Evolutionary conservation across 2,329 filamentous ascomycete genomes (phyloP).

Genomic region (Corynespora cassiicola): DNA sequence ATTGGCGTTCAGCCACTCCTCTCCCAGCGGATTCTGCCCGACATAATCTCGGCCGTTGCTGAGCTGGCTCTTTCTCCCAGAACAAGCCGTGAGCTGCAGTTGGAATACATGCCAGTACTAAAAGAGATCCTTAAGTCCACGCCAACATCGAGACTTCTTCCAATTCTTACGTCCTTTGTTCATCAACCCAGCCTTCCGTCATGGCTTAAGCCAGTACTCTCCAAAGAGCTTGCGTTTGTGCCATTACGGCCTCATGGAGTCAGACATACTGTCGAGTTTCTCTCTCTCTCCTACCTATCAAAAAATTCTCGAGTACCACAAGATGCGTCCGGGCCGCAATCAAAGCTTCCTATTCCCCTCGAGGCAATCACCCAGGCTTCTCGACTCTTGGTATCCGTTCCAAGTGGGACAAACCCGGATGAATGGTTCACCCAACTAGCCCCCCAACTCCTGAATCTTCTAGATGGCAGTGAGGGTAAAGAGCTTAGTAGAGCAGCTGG

Average conservation of each 20-base stretch:
- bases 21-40: slow-evolving; percentile 40
- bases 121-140: slow-evolving; percentile 30
- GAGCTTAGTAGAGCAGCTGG: slow-evolving; percentile 66
- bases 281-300: slow-evolving; percentile 70
- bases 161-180: slow-evolving; percentile 67
- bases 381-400: slow-evolving; percentile 66
- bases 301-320: slow-evolving; percentile 51
- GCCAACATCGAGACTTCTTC: slow-evolving; percentile 63
- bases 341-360: slow-evolving; percentile 66
- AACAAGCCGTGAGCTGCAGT: slow-evolving; percentile 11
- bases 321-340: slow-evolving; percentile 38
- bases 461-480: slow-evolving; percentile 66
- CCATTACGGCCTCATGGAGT: slow-evolving; percentile 70
- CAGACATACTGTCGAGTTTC: slow-evolving; percentile 72
- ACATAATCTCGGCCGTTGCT: slow-evolving; percentile 41
- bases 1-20: slow-evolving; percentile 44
- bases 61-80: slow-evolving; percentile 42
- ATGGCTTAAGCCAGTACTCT: slow-evolving; percentile 66
- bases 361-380: slow-evolving; percentile 71
- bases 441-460: slow-evolving; percentile 65
- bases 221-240: slow-evolving; percentile 64
- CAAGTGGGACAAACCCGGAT: slow-evolving; percentile 60
- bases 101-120: slow-evolving; percentile 24
- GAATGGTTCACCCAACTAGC: slow-evolving; percentile 67
- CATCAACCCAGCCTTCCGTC: slow-evolving; percentile 66